Evolutionary conservation across 2,329 filamentous ascomycete genomes (phyloP).

Genomic region (Kalmusia sp.): DNA sequence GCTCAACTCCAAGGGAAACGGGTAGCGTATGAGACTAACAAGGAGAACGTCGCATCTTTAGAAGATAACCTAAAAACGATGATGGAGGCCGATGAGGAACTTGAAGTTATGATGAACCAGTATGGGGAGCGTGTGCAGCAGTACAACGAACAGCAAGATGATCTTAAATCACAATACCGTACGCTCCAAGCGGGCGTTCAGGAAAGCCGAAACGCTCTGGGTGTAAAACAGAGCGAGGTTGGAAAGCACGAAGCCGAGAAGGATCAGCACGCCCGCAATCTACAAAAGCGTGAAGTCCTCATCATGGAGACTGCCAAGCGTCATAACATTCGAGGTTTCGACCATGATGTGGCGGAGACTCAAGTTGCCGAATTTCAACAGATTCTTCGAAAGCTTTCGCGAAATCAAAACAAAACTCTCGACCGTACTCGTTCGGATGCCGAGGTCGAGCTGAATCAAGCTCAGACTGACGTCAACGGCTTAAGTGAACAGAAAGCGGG

Average conservation of each 20-base stretch:
- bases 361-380: conserved; percentile 80
- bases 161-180: conserved; percentile 69
- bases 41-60: conserved; percentile 74
- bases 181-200: conserved; percentile 65
- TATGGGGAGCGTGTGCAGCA: conserved; percentile 78
- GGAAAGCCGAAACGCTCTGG: conserved; percentile 50
- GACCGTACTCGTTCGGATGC: conserved; percentile 78
- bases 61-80: conserved; percentile 77
- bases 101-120: conserved; percentile 74
- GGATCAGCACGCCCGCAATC: conserved; percentile 82
- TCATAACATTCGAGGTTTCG: conserved; percentile 84
- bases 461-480: conserved; percentile 74
- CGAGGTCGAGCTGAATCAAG: conserved; percentile 74
- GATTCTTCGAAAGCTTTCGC: conserved; percentile 74
- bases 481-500: conserved; percentile 77
- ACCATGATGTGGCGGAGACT: conserved; percentile 76
- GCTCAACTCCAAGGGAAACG: conserved; percentile 78
- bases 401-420: conserved; percentile 79
- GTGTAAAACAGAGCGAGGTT: conserved; percentile 64
- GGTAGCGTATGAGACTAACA: conserved; percentile 73
- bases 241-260: conserved; percentile 87
- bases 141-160: conserved; percentile 68
- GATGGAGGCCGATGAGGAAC: conserved; percentile 76
- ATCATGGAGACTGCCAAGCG: conserved; percentile 78
- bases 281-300: conserved; percentile 73